Conservation (phyloP, 371 early-diverging fungal genomes). For the Mucor plumbeus region DNA sequence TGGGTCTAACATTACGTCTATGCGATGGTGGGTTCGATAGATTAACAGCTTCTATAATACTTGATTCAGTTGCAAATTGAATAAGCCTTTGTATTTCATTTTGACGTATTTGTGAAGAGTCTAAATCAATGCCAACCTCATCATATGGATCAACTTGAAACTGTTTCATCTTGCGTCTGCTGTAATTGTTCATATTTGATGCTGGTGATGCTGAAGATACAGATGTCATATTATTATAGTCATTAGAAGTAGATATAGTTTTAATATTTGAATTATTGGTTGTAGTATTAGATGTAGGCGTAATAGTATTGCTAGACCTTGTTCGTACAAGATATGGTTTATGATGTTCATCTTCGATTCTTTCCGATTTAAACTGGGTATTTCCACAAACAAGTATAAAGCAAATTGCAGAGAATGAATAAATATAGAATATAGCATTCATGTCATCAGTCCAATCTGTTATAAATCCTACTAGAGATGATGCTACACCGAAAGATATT, state of each 20-base stretch:
- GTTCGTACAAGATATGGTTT: neutral
- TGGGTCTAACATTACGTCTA: constrained; percentile 27
- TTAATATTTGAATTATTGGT: neutral
- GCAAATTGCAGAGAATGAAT: constrained; percentile 47
- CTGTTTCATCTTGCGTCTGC: constrained; percentile 28
- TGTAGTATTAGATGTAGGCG: neutral
- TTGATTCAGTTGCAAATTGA: constrained; percentile 59
- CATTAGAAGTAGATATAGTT: neutral
- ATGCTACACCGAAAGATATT: constrained; percentile 56
- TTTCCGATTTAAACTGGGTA: constrained; percentile 54
- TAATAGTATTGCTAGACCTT: neutral
- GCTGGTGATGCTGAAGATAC: neutral
- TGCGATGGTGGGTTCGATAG: constrained; percentile 51
- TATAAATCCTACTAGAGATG: constrained; percentile 52
- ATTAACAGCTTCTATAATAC: constrained; percentile 61
- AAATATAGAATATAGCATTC: constrained; percentile 58
- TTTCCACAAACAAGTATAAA: constrained; percentile 52
- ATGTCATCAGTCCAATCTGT: constrained; percentile 55
- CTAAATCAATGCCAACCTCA: constrained; percentile 35
- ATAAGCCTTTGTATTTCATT: constrained; percentile 56
- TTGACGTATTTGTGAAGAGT: constrained; percentile 41
- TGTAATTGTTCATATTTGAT: neutral
- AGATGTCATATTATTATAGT: neutral
- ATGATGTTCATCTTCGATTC: constrained; percentile 18
- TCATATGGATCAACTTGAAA: constrained; percentile 43